Evolutionary conservation across 148 eudicot species (phyloP).

Genomic region (Heliosperma pusillum): DNA sequence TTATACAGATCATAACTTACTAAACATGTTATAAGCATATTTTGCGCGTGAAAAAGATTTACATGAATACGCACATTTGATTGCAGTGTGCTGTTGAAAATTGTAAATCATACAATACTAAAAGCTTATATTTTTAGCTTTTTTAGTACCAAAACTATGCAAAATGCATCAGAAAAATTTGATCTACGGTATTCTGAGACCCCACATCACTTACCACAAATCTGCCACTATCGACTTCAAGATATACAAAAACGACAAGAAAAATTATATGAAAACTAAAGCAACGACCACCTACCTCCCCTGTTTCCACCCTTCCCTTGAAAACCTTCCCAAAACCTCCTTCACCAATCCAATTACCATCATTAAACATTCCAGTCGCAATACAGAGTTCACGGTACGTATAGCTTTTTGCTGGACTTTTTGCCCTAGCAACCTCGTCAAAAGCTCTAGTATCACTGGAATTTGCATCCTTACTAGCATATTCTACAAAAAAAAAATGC

Average conservation of each 20-base stretch:
- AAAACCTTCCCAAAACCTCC: constrained; percentile 79
- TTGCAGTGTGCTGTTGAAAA: not conserved
- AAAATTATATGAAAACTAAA: not conserved
- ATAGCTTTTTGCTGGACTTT: constrained; percentile 39
- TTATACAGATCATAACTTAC: constrained; percentile 1
- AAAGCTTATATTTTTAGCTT: not conserved
- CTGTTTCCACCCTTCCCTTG: constrained; percentile 37
- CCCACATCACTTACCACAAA: not conserved
- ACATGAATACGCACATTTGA: not conserved
- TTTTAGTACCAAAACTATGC: not conserved
- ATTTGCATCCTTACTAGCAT: constrained; percentile 21
- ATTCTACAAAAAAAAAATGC: constrained; percentile 23
- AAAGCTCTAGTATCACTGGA: constrained; percentile 22
- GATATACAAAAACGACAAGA: not conserved
- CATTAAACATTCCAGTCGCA: constrained; percentile 41
- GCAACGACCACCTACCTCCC: constrained; percentile 31
- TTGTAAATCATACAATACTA: not conserved
- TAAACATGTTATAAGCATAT: not conserved
- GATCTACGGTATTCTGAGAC: not conserved
- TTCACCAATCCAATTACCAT: constrained; percentile 55
- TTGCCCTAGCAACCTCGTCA: constrained; percentile 17
- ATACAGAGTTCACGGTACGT: constrained; percentile 40
- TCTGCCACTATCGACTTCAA: not conserved
- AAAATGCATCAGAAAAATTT: not conserved
- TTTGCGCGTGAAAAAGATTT: not conserved